Base-by-base conservation (phyloP, 345 rosid species). In the Eucalyptus erythrocorys region DNA sequence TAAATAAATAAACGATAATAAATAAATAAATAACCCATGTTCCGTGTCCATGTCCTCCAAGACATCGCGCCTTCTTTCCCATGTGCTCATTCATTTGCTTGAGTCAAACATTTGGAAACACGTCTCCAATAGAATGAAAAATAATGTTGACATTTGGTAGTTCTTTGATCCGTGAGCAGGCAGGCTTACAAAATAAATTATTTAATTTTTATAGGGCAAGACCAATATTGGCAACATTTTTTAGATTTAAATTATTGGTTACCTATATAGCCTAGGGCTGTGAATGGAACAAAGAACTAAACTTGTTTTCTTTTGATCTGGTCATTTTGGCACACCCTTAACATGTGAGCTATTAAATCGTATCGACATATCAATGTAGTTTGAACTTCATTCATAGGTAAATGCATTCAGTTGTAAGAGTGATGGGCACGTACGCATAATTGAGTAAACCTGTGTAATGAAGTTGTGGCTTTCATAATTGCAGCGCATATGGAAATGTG, bases 401-500 rank as follows among this genome's bases (percentile, higher is more conserved):
- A 59, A 61, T 61, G 68, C 68, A 61, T 61, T 6, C 15, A 13
- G 16, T 61, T 30, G 68, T 59, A 6, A 59, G 32, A 59, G 34
- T 27, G 32, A 59, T 59, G 68, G 16, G 15, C 68, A 27, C 32
- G 32, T 30, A 6, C 8, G 32, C 37, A n/a, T 64, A 64, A n/a
- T 34, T 7, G 76, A 64, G 3, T 7, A n/a, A n/a, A n/a, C 40
- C 11, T 8, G 37, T 15, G 76, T 64, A 64, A 64, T n/a, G 37
- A 64, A 64, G 76, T n/a, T 34, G 10, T 16, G 76, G 19, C 2
- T n/a, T 85, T 48, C 40, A 27, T 49, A 85, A 15, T 26, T 89
- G 21, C 91, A 91, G 94, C 64, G 93, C 92, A 6, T 93, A 93
- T 49, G 94, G 93, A 22, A 90, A 91, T n/a, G 94, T 93, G 68